A percentile compares a stretch with the other conserved stretches of the same genome.
These are phyloP conservation scores for Globisporangium splendens DNA, from an alignment of 352 stramenopile species.

Conservation along the genomic window DNA sequence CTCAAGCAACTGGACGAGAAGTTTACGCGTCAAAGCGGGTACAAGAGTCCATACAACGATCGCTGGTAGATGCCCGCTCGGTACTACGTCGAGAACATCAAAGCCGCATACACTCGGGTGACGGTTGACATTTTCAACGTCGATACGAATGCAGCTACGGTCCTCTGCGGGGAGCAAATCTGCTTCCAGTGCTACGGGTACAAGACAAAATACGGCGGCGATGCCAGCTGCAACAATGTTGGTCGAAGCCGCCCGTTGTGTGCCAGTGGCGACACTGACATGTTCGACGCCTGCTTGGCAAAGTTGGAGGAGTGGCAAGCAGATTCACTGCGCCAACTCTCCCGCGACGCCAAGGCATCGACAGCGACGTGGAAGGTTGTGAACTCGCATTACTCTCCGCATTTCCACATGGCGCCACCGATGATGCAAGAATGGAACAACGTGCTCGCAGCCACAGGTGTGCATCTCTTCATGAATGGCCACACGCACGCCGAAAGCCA, in stretches of 20 bases:
- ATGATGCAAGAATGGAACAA: constrained; percentile 67
- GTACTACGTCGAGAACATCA: constrained; percentile 62
- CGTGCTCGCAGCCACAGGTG: constrained; percentile 36
- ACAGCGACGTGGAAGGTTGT: constrained; percentile 70
- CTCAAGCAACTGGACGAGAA: constrained; percentile 65
- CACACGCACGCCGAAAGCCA: constrained; percentile 77
- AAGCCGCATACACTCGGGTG: constrained; percentile 24
- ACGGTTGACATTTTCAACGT: constrained; percentile 73
- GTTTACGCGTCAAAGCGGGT: constrained; percentile 52
- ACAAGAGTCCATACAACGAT: constrained; percentile 63
- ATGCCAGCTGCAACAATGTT: constrained; percentile 38
- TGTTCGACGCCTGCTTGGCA: constrained; percentile 59
- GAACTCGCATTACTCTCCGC: constrained; percentile 73
- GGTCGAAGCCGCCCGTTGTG: constrained; percentile 46
- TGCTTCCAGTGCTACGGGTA: constrained; percentile 82
- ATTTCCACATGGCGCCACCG: constrained; percentile 66
- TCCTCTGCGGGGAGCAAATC: constrained; percentile 59
- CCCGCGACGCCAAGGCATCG: constrained; percentile 41
- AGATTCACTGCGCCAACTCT: constrained; percentile 58
- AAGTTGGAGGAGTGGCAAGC: constrained; percentile 55
- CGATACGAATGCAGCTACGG: constrained; percentile 51
- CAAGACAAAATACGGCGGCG: constrained; percentile 44
- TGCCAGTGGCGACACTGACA: constrained; percentile 42
- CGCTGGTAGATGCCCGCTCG: constrained; percentile 60
- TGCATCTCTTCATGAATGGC: constrained; percentile 70